A percentile compares a stretch with the other conserved stretches of the same genome.
Evolutionary conservation across 257 asterid genomes (phyloP).

Genomic region (Capsicum pubescens): DNA sequence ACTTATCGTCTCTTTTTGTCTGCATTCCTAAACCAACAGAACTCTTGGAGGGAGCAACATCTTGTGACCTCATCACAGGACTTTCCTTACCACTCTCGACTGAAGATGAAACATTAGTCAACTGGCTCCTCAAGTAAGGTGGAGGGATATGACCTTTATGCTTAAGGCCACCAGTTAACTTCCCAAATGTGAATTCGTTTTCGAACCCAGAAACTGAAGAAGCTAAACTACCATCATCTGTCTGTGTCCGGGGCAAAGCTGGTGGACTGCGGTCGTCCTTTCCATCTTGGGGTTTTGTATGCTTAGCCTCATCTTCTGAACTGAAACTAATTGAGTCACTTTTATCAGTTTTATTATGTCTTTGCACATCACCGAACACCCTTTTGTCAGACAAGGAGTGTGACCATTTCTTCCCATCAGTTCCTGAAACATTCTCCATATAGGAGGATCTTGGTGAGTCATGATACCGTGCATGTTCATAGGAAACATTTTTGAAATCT

Average conservation of each 20-base stretch:
- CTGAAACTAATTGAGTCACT: slow-evolving; percentile 28
- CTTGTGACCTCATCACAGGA: slow-evolving; percentile 32
- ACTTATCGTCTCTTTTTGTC: slow-evolving; percentile 33
- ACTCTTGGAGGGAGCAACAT: slow-evolving; percentile 39
- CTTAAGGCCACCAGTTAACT: slow-evolving; percentile 85
- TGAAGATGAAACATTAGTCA: slow-evolving; percentile 46
- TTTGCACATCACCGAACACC: slow-evolving; percentile 25
- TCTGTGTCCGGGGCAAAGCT: slow-evolving; percentile 9
- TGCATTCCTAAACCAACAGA: slow-evolving; percentile 33
- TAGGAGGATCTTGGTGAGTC: slow-evolving; percentile 37
- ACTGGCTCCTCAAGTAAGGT: slow-evolving; percentile 52
- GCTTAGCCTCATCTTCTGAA: slow-evolving; percentile 28
- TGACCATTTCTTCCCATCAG: slow-evolving; percentile 34
- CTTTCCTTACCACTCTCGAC: slow-evolving; percentile 41
- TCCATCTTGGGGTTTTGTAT: slow-evolving; percentile 13
- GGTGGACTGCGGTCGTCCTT: slow-evolving; percentile 24
- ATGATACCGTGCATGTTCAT: slow-evolving; percentile 31
- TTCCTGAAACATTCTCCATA: slow-evolving; percentile 37
- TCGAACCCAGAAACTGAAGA: slow-evolving; percentile 41
- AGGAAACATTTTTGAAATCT: slow-evolving; percentile 25
- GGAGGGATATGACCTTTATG: slow-evolving; percentile 68
- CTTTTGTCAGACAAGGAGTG: slow-evolving; percentile 50
- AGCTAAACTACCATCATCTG: slow-evolving; percentile 34
- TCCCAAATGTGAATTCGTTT: slow-evolving; percentile 62
- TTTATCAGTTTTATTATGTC: slow-evolving; percentile 29